Base-by-base conservation (phyloP, 192 early-diverging fungal species). In the Gaertneriomyces sp. region DNA sequence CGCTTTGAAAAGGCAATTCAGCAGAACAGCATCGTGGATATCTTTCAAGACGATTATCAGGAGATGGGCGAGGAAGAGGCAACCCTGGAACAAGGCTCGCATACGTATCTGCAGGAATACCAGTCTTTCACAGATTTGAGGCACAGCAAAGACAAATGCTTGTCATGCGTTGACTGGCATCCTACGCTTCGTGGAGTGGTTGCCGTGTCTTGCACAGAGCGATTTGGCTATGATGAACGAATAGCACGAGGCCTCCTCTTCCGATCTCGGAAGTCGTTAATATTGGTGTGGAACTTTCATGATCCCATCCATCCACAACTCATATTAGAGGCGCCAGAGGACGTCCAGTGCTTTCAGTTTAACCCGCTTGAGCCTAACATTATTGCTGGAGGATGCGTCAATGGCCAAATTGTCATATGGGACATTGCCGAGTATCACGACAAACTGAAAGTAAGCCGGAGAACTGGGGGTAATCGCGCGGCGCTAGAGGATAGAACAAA, bases 231-330 rank as follows among this genome's bases (percentile, higher is more conserved):
- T 58, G 83, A 86, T 52, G 85, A 87, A 52, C 65, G 81, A 9
- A 57, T 86, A 4, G 79, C 77, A 44, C 16, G 16, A 10, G 80
- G 80, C 4, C 68, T 80, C 42, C 56, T 67, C 12, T 60, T 78
- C 17, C 54, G 72, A 39, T 71, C 76, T 11, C 79, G 81, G 44
- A 45, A 78, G 53, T 50, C 73, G 8, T 51, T 84, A 7, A 80
- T 87, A 56, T 58, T 87, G n/a, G 76, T 87, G 7, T 87, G 85
- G 85, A 85, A 78, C 64, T 86, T 87, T 58, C 72, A 80, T 45
- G 85, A 87, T 59, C 85, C 85, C 0, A 87, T 87, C 50, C 81
- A 86, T 75, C 85, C 85, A 14, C 80, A 83, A 75, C 61, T 87
- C 1, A 81, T 87, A 11, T 58, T 87, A 51, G 85, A 87, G 72